phyloP scores from a whole-genome alignment of 164 flowering plant genomes.

The Warburgia ugandensis region DNA sequence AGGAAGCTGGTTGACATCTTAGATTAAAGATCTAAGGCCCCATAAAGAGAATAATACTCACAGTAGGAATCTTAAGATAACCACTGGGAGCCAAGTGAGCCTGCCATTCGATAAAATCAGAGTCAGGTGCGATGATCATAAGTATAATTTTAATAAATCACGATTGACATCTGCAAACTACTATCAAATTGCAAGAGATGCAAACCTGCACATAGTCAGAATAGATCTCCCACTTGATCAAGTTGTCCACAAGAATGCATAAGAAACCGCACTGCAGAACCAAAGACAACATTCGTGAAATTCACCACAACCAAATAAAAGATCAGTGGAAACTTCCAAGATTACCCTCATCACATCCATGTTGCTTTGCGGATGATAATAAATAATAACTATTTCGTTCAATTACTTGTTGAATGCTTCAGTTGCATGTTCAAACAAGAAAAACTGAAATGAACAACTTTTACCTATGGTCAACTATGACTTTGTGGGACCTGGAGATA shows the following conservation, averaged over 20 bases:
- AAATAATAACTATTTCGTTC: too few species aligned
- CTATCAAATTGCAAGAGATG: background rate
- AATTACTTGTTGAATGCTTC: too few species aligned
- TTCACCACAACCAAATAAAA: conserved; percentile 1
- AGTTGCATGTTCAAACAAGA: too few species aligned
- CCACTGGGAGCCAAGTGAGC: conserved; percentile 92
- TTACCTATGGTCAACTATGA: too few species aligned
- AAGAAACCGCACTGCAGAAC: conserved; percentile 58
- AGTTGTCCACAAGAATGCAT: conserved; percentile 52
- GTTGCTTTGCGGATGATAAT: too few species aligned
- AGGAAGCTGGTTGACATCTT: background rate
- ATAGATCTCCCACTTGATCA: conserved; percentile 68
- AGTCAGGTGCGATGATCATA: background rate
- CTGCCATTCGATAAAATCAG: conserved; percentile 34
- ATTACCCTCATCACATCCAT: too few species aligned
- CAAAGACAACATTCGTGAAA: conserved; percentile 5
- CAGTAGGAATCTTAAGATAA: conserved; percentile 80
- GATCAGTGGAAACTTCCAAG: too few species aligned
- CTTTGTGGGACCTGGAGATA: too few species aligned
- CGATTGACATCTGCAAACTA: background rate
- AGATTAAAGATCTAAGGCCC: background rate
- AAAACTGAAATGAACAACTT: too few species aligned
- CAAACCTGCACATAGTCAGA: conserved; percentile 67
- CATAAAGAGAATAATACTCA: conserved; percentile 24
- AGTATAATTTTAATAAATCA: too few species aligned